A percentile compares a stretch with the other conserved stretches of the same genome.
phyloP scores from a whole-genome alignment of 768 basidiomycete genomes.

The Suillus luteus region DNA sequence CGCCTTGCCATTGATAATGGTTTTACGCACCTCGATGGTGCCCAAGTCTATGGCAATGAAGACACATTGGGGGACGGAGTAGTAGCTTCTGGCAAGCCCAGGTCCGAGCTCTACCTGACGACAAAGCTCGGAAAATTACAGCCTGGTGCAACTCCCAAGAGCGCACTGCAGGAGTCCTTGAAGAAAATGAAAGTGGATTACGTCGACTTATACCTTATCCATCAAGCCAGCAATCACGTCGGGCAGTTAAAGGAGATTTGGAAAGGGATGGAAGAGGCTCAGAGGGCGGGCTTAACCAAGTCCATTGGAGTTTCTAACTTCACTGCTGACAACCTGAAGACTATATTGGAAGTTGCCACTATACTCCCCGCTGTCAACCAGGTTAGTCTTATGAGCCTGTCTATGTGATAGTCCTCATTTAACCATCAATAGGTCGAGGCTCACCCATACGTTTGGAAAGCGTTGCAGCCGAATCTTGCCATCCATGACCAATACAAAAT shows the following conservation, averaged over 20 bases:
- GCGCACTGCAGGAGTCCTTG: slow-evolving; percentile 53
- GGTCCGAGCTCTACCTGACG: slow-evolving; percentile 60
- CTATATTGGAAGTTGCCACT: slow-evolving; percentile 45
- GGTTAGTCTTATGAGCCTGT: slow-evolving; percentile 28
- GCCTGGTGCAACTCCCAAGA: slow-evolving; percentile 48
- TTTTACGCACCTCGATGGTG: slow-evolving; percentile 65
- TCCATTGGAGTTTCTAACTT: slow-evolving; percentile 62
- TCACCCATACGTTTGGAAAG: slow-evolving; percentile 54
- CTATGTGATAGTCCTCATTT: neutral
- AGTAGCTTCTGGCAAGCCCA: slow-evolving; percentile 49
- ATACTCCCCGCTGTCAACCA: slow-evolving; percentile 56
- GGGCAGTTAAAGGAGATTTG: slow-evolving; percentile 55
- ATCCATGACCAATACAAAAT: slow-evolving; percentile 40
- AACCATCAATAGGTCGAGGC: slow-evolving; percentile 44
- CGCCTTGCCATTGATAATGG: slow-evolving; percentile 53
- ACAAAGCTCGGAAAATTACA: slow-evolving; percentile 48
- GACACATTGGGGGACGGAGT: slow-evolving; percentile 53
- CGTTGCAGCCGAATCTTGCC: slow-evolving; percentile 38
- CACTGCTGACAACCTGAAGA: slow-evolving; percentile 42
- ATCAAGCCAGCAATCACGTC: slow-evolving; percentile 41
- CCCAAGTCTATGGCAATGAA: slow-evolving; percentile 61
- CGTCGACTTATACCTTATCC: slow-evolving; percentile 69
- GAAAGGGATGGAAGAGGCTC: slow-evolving; percentile 61
- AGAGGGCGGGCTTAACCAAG: slow-evolving; percentile 42
- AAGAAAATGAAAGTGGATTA: slow-evolving; percentile 53